phyloP scores from a whole-genome alignment of 495 filamentous ascomycete genomes.

The Penicillium goetzii region DNA sequence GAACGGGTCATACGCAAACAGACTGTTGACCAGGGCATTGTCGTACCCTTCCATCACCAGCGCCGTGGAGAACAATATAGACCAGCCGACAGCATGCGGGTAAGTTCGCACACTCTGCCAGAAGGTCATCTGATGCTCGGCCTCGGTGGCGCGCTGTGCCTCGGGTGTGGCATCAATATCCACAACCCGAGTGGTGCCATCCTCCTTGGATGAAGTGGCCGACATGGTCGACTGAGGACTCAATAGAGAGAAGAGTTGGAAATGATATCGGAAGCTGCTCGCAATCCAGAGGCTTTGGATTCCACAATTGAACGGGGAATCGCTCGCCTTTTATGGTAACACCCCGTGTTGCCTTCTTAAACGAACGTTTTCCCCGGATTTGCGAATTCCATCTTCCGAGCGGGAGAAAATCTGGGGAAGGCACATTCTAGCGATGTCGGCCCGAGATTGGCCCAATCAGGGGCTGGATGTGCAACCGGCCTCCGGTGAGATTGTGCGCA shows the following conservation, averaged over 20 bases:
- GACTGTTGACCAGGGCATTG: conserved; percentile 38
- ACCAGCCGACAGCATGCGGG: conserved; percentile 53
- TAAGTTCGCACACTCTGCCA: conserved; percentile 14
- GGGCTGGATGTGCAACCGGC: background rate
- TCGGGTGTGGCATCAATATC: background rate
- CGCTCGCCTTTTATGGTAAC: background rate
- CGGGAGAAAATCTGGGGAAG: conserved; percentile 9
- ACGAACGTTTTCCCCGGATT: conserved; percentile 2
- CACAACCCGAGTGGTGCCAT: background rate
- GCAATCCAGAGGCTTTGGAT: background rate
- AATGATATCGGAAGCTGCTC: background rate
- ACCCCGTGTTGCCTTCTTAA: background rate
- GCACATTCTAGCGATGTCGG: conserved; percentile 6
- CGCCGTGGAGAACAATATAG: conserved; percentile 45
- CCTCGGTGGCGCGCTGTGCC: conserved; percentile 1
- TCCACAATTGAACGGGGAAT: background rate
- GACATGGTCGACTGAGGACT: conserved; percentile 4
- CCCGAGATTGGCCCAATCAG: conserved; percentile 14
- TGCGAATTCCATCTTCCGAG: background rate
- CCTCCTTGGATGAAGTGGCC: background rate
- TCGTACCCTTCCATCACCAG: conserved; percentile 59
- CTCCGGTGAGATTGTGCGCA: background rate
- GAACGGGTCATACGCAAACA: conserved; percentile 23
- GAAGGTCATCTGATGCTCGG: conserved; percentile 9
- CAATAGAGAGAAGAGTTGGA: background rate